phyloP scores from a whole-genome alignment of 768 basidiomycete species.

The Termitomyces sp. region DNA sequence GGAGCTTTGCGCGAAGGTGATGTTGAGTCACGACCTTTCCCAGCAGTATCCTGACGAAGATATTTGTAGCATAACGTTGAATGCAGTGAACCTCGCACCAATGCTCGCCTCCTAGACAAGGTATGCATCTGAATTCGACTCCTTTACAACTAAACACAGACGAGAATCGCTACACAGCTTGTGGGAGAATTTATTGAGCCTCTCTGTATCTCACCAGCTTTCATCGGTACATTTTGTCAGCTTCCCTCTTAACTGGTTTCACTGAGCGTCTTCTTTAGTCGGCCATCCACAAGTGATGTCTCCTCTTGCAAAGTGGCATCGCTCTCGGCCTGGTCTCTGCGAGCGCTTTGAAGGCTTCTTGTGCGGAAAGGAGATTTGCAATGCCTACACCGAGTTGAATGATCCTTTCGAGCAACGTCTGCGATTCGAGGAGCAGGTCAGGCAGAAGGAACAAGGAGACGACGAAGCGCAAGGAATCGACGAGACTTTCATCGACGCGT shows the following conservation, averaged over 20 bases:
- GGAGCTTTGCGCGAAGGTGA: constrained; percentile 80
- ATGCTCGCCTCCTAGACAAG: constrained; percentile 93
- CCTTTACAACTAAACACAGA: neutral
- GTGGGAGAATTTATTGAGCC: constrained; percentile 98
- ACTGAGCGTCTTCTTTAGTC: constrained; percentile 38
- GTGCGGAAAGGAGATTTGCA: constrained; percentile 97
- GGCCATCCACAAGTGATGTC: constrained; percentile 99
- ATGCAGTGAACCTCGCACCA: constrained; percentile 94
- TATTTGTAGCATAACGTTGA: constrained; percentile 82
- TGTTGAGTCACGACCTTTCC: neutral
- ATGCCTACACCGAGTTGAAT: constrained; percentile 99
- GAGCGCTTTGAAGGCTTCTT: constrained; percentile 99
- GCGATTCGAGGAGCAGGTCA: constrained; percentile 92
- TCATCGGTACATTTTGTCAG: constrained; percentile 63
- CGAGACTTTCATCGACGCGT: constrained; percentile 95
- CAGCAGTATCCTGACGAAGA: neutral
- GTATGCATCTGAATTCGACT: constrained; percentile 27
- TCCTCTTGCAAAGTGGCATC: constrained; percentile 97
- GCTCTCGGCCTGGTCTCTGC: constrained; percentile 93
- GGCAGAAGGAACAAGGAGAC: constrained; percentile 95
- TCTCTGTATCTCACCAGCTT: constrained; percentile 92
- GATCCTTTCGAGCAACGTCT: constrained; percentile 96
- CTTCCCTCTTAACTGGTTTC: constrained; percentile 5
- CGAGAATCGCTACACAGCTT: constrained; percentile 46
- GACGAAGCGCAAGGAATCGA: constrained; percentile 98